Evolutionary conservation across 805 yeast genomes (phyloP).

Genomic region (Saccharomyces eubayanus): DNA sequence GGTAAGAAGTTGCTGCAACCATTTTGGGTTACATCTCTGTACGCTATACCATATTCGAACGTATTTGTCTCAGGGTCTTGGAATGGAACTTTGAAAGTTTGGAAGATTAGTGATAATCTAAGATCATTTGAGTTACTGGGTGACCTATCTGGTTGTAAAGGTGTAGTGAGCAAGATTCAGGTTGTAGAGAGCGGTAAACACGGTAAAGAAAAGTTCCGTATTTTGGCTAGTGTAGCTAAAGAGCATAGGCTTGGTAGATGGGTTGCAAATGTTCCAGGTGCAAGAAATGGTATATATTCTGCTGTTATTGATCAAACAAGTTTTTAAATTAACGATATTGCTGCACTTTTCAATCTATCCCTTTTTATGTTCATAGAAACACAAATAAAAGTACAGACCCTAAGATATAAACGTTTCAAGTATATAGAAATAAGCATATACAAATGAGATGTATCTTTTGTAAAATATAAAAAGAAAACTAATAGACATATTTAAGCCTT

Average conservation of each 20-base stretch:
- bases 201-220: conserved; percentile 42
- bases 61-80: conserved; percentile 83
- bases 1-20: conserved; percentile 48
- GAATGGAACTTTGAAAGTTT: conserved; percentile 67
- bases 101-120: conserved; percentile 63
- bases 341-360: background rate
- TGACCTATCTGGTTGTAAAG: conserved; percentile 50
- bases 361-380: background rate
- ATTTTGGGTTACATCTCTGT: conserved; percentile 73
- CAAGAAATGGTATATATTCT: conserved; percentile 65
- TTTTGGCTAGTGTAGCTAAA: conserved; percentile 65
- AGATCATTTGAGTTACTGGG: conserved; percentile 55
- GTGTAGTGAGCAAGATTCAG: conserved; percentile 60
- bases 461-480: background rate
- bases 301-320: conserved; percentile 38
- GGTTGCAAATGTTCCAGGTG: conserved; percentile 53
- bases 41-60: conserved; percentile 79
- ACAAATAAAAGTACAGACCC: no score
- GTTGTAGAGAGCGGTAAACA: conserved; percentile 46
- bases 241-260: conserved; percentile 89
- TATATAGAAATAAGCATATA: background rate
- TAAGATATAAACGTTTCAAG: background rate
- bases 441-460: background rate
- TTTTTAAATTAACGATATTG: conserved; percentile 11
- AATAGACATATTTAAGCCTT: background rate